A percentile compares a stretch with the other conserved stretches of the same genome.
Conservation (phyloP, 768 basidiomycete species). For the Dendrothele bispora region DNA sequence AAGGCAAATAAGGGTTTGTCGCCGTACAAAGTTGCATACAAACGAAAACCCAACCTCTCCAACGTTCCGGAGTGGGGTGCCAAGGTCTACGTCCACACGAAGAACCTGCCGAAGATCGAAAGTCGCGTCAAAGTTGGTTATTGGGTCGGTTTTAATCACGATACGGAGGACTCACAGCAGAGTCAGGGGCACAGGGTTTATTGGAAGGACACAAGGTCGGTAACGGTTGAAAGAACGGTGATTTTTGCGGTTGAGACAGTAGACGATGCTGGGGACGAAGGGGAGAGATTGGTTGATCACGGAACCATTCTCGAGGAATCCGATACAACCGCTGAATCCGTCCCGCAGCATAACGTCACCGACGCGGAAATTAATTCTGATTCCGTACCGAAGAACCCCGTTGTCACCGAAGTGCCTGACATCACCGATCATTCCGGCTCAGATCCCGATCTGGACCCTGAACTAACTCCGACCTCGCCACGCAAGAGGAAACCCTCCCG, state of each 20-base stretch:
- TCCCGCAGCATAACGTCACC: no score
- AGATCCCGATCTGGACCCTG: background rate
- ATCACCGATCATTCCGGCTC: no score
- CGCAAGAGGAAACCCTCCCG: background rate
- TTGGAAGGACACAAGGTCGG: slow-evolving; percentile 18
- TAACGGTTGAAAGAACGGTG: slow-evolving; percentile 17
- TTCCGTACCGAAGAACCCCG: background rate
- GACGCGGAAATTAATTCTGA: background rate
- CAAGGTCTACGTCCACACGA: slow-evolving; percentile 15
- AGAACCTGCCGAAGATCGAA: slow-evolving; percentile 12
- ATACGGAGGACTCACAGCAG: slow-evolving; percentile 9
- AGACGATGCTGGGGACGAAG: slow-evolving; percentile 10
- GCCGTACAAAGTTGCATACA: slow-evolving; percentile 16
- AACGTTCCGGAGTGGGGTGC: slow-evolving; percentile 24
- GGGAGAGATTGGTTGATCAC: slow-evolving; percentile 7
- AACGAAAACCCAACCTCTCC: slow-evolving; percentile 25
- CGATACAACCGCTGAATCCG: background rate
- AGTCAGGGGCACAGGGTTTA: slow-evolving; percentile 20
- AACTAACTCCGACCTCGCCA: background rate
- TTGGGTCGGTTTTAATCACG: slow-evolving; percentile 16
- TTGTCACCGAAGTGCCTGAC: no score
- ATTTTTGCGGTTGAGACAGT: slow-evolving; percentile 2
- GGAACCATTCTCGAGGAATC: background rate
- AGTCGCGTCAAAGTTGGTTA: slow-evolving; percentile 8
- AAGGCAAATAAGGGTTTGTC: slow-evolving; percentile 21